Evolutionary conservation across 2,329 filamentous ascomycete genomes (phyloP).

Genomic region (Venturia oleaginea): DNA sequence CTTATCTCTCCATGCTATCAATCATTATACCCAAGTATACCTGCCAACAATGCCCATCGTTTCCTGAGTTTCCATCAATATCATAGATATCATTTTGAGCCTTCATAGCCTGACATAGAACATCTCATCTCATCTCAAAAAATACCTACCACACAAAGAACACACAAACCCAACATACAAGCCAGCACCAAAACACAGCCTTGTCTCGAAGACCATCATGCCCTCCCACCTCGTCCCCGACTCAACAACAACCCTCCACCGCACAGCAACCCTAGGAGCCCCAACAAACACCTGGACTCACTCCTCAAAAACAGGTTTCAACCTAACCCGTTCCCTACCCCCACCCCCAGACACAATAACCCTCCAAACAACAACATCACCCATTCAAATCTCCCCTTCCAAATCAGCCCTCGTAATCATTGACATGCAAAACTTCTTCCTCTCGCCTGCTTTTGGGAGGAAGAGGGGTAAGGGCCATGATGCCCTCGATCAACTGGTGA

Average conservation of each 20-base stretch:
- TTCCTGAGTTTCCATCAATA: background rate
- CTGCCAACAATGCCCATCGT: no score
- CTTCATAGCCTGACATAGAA: no score
- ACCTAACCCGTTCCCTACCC: slow-evolving; percentile 35
- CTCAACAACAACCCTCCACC: slow-evolving; percentile 14
- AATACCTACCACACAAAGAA: background rate
- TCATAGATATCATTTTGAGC: background rate
- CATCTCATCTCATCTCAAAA: background rate
- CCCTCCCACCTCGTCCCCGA: background rate
- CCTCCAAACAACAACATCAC: slow-evolving; percentile 16
- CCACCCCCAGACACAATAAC: slow-evolving; percentile 22
- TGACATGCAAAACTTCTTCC: slow-evolving; percentile 47
- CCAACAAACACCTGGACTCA: slow-evolving; percentile 37
- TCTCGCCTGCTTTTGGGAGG: slow-evolving; percentile 34
- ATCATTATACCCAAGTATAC: background rate
- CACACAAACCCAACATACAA: background rate
- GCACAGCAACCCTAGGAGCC: slow-evolving; percentile 34
- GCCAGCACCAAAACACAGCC: no score
- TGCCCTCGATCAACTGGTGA: slow-evolving; percentile 33
- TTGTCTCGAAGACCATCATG: background rate
- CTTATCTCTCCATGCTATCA: background rate
- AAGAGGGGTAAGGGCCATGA: slow-evolving; percentile 32
- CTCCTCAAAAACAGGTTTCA: slow-evolving; percentile 34
- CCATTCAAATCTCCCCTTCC: slow-evolving; percentile 27
- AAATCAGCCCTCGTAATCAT: slow-evolving; percentile 42